Conservation (phyloP, 225 moss, liverwort and hornwort genomes). For the Straminergon stramineum region DNA sequence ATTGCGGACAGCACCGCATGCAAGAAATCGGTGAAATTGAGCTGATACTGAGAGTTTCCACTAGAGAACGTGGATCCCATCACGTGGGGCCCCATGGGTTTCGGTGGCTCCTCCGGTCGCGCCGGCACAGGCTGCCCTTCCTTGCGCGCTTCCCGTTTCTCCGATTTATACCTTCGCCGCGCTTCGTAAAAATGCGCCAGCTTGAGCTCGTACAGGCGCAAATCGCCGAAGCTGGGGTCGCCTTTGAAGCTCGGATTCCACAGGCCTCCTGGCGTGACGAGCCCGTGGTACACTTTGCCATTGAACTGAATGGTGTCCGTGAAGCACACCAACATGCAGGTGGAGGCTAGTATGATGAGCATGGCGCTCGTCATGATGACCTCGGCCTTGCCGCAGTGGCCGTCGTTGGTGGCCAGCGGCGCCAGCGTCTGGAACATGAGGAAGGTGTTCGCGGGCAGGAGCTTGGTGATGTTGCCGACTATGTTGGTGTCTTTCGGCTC, state of each 20-base stretch:
- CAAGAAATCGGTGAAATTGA: not conserved
- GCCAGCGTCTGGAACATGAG: conserved; percentile 16
- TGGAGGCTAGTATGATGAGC: not conserved
- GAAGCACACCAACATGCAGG: conserved; percentile 14
- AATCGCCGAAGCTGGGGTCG: not conserved
- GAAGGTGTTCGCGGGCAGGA: conserved; percentile 1
- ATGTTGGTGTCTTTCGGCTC: conserved; percentile 7
- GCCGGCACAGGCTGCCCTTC: not conserved
- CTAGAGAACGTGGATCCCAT: not conserved
- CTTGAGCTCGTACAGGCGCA: not conserved
- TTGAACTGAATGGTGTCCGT: conserved; percentile 11
- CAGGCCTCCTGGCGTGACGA: not conserved
- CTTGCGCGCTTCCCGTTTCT: not conserved
- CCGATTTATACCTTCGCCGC: not conserved
- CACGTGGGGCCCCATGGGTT: not conserved
- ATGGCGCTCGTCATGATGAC: not conserved
- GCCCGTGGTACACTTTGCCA: conserved; percentile 1
- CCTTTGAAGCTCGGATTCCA: conserved; percentile 12
- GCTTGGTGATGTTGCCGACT: conserved; percentile 9
- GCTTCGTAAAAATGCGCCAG: not conserved
- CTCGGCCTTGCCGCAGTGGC: not conserved
- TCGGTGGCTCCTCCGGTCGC: not conserved
- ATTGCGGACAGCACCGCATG: not conserved
- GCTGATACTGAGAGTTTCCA: conserved; percentile 1
- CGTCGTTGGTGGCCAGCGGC: conserved; percentile 8